Evolutionary conservation across 2,329 filamentous ascomycete genomes (phyloP).

Genomic region (Sporothrix protearum): DNA sequence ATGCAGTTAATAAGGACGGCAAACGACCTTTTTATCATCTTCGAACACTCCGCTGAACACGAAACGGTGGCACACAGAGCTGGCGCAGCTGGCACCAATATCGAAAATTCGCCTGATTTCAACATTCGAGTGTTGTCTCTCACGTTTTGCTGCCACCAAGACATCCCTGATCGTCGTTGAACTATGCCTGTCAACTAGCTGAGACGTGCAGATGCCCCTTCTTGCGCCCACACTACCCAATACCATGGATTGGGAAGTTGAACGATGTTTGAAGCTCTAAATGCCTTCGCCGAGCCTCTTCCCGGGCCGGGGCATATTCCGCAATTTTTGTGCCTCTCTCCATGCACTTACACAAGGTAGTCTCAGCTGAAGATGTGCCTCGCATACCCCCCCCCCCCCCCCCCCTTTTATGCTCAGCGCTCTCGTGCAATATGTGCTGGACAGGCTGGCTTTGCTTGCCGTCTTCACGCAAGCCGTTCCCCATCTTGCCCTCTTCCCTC

Average conservation of each 20-base stretch:
- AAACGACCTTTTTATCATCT: neutral
- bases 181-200: constrained; percentile 3
- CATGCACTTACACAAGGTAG: neutral
- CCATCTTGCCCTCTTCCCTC: neutral
- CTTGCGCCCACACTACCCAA: neutral
- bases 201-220: constrained; percentile 12
- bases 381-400: too few relatives aligned
- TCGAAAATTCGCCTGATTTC: neutral
- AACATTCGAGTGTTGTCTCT: neutral
- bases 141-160: neutral
- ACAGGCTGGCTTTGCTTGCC: neutral
- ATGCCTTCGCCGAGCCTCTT: neutral
- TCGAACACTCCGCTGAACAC: neutral
- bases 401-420: neutral
- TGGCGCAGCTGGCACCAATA: neutral
- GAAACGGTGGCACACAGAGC: neutral
- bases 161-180: neutral
- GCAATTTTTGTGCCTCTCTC: neutral
- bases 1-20: too few relatives aligned
- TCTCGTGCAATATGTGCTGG: neutral
- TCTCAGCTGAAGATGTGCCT: neutral
- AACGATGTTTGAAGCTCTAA: neutral
- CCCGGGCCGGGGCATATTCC: neutral
- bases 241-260: neutral
- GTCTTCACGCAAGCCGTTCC: neutral